These are phyloP conservation scores for Solanum paucissectum DNA, from an alignment of 257 asterid species.

Conservation along the genomic window DNA sequence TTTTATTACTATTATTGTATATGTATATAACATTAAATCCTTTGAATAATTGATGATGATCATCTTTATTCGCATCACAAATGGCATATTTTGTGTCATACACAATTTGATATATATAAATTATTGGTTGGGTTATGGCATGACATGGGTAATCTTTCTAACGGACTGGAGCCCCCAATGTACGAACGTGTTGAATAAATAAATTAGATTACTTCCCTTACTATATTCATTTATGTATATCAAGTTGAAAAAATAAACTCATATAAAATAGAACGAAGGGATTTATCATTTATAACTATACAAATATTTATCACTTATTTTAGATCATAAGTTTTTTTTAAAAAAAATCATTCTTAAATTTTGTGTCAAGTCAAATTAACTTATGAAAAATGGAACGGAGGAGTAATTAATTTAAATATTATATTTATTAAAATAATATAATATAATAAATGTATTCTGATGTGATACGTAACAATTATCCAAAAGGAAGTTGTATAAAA, in stretches of 20 bases:
- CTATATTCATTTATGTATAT: neutral
- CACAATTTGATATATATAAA: neutral
- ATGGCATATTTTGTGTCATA: neutral
- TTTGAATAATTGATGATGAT: neutral
- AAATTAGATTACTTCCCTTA: neutral
- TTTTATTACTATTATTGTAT: neutral
- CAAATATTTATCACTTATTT: too few relatives aligned
- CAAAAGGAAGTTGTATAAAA: neutral
- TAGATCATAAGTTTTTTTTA: too few relatives aligned
- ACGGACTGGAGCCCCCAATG: neutral
- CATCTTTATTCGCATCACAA: neutral
- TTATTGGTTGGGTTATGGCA: neutral
- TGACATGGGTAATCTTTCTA: neutral
- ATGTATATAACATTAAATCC: neutral
- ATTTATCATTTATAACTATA: too few relatives aligned
- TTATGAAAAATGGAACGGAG: accelerated
- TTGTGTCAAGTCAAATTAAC: neutral
- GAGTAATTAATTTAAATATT: too few relatives aligned
- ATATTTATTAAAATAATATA: too few relatives aligned
- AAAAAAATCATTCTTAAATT: too few relatives aligned
- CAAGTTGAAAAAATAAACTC: neutral
- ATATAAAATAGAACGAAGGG: neutral
- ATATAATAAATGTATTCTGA: neutral
- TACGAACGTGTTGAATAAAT: neutral
- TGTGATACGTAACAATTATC: neutral